These are phyloP conservation scores for Zygosaccharomyces gambellarensis DNA, from an alignment of 805 yeast species.

Conservation along the genomic window DNA sequence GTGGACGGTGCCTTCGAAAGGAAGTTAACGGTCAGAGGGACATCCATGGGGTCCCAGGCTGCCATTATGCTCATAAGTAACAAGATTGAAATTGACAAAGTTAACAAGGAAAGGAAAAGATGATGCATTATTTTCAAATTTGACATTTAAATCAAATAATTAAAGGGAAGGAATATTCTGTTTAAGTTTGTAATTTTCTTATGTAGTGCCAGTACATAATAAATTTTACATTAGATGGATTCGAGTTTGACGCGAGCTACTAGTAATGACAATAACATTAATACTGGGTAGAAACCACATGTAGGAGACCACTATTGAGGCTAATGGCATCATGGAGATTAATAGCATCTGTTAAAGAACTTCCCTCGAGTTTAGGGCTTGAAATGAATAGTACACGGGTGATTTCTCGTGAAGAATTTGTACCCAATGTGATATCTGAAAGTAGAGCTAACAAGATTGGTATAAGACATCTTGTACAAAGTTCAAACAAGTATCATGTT, in stretches of 20 bases:
- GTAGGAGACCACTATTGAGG: not conserved
- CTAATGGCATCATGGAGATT: constrained; percentile 13
- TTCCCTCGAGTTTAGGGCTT: constrained; percentile 12
- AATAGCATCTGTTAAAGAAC: constrained; percentile 5
- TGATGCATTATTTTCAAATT: not conserved
- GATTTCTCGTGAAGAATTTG: constrained; percentile 1
- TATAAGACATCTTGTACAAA: not conserved
- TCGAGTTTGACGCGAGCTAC: not conserved
- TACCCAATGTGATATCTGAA: constrained; percentile 1
- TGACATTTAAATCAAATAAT: not conserved
- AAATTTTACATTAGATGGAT: constrained; percentile 4
- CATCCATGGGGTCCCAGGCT: constrained; percentile 60
- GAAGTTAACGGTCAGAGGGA: constrained; percentile 62
- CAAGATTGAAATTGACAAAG: constrained; percentile 63
- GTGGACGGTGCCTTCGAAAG: constrained; percentile 54
- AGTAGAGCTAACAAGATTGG: constrained; percentile 2
- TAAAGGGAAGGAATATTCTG: not conserved
- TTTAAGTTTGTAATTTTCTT: not conserved
- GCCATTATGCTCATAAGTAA: constrained; percentile 70
- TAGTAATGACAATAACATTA: not conserved
- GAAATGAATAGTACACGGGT: constrained; percentile 8
- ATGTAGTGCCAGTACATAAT: not conserved
- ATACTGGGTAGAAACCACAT: not conserved
- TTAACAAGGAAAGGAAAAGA: constrained; percentile 34
- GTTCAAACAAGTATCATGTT: constrained; percentile 2